A percentile compares a stretch with the other conserved stretches of the same genome.
These are phyloP conservation scores for Catharanthus roseus DNA, from an alignment of 257 asterid genomes.

Conservation along the genomic window DNA sequence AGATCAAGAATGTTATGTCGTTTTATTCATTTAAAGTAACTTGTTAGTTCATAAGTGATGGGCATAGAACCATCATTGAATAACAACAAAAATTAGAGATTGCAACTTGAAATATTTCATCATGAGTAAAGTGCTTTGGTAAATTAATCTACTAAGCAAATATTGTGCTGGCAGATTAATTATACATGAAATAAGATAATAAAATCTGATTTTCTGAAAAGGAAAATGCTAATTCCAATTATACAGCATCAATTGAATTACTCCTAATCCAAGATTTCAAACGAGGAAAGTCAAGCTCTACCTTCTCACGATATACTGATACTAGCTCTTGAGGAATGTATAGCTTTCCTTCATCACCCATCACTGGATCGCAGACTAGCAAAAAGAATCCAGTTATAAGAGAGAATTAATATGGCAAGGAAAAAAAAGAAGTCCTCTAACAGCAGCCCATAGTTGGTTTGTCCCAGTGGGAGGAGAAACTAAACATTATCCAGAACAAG, in stretches of 20 bases:
- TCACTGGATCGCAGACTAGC: conserved; percentile 95
- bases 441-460: not conserved
- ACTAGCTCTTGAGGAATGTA: conserved; percentile 88
- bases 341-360: conserved; percentile 98
- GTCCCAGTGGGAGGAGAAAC: not conserved
- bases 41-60: not conserved
- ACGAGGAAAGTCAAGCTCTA: conserved; percentile 19
- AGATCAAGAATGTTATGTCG: not conserved
- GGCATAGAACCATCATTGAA: not conserved
- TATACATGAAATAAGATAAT: not conserved
- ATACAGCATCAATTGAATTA: not conserved
- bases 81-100: no score
- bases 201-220: not conserved
- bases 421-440: not conserved
- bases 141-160: not conserved
- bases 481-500: not conserved
- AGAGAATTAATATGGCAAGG: not conserved
- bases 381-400: conserved; percentile 22
- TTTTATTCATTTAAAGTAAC: not conserved
- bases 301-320: conserved; percentile 95
- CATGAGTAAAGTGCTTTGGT: not conserved
- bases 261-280: not conserved
- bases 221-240: not conserved
- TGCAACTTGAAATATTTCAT: not conserved
- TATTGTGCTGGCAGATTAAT: not conserved